phyloP scores from a whole-genome alignment of 176 grass and related monocot genomes.

The Poa pratensis region DNA sequence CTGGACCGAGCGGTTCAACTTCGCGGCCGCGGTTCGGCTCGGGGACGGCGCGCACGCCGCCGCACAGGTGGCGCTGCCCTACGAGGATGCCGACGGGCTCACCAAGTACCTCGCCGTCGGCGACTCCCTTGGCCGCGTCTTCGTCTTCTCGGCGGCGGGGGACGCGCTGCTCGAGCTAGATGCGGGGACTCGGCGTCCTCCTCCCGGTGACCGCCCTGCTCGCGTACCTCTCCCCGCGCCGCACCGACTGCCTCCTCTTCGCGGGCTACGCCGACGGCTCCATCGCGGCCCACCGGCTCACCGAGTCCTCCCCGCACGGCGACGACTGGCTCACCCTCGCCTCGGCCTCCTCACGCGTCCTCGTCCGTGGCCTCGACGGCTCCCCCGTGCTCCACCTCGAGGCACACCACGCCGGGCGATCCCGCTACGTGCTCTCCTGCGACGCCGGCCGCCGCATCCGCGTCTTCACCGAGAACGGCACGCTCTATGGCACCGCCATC shows the following conservation, averaged over 20 bases:
- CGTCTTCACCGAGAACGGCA: constrained; percentile 94
- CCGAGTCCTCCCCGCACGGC: constrained; percentile 61
- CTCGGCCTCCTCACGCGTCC: constrained; percentile 52
- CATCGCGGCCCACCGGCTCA: constrained; percentile 68
- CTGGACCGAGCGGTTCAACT: constrained; percentile 82
- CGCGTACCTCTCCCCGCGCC: constrained; percentile 66
- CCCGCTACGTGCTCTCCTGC: constrained; percentile 78
- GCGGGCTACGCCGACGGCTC: constrained; percentile 74
- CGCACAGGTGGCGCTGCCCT: constrained; percentile 55
- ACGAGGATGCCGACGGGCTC: constrained; percentile 66
- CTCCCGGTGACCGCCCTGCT: constrained; percentile 68
- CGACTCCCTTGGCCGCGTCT: constrained; percentile 75
- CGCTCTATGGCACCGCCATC: constrained; percentile 89
- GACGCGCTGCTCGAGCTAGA: constrained; percentile 77
- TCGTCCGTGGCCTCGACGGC: constrained; percentile 67
- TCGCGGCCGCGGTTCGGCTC: constrained; percentile 66
- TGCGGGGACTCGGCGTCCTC: constrained; percentile 25
- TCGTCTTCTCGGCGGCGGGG: constrained; percentile 74
- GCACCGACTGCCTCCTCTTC: constrained; percentile 77
- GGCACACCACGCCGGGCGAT: constrained; percentile 69
- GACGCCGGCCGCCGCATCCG: constrained; percentile 74
- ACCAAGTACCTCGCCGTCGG: constrained; percentile 91
- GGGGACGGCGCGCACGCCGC: constrained; percentile 57
- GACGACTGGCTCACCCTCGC: constrained; percentile 84
- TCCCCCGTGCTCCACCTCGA: constrained; percentile 73